Conservation (phyloP, 805 yeast species). For the Cyberlindnera saturnus region DNA sequence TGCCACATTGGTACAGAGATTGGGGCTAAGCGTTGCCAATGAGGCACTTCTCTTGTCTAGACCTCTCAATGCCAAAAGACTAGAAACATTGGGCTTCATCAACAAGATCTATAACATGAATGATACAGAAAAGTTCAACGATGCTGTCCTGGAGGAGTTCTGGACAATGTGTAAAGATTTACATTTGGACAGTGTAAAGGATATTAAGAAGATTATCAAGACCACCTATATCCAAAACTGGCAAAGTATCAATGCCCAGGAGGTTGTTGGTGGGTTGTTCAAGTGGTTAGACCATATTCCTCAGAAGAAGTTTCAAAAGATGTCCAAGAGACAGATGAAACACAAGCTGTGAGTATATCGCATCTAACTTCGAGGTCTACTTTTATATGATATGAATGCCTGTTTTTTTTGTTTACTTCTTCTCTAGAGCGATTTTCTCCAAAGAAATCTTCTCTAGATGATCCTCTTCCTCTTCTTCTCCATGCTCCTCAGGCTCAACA, state of each 20-base stretch:
- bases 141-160: slow-evolving; percentile 34
- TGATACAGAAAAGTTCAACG: slow-evolving; percentile 43
- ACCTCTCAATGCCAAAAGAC: slow-evolving; percentile 55
- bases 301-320: slow-evolving; percentile 53
- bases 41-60: slow-evolving; percentile 68
- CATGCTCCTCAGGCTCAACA: slow-evolving; percentile 23
- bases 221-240: slow-evolving; percentile 26
- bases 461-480: slow-evolving; percentile 26
- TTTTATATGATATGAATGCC: not conserved
- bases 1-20: slow-evolving; percentile 57
- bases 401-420: not conserved
- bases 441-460: slow-evolving; percentile 2
- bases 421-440: not conserved
- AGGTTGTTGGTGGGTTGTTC: slow-evolving; percentile 60
- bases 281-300: slow-evolving; percentile 74
- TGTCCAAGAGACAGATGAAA: slow-evolving; percentile 47
- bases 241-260: slow-evolving; percentile 52
- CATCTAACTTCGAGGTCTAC: too few relatives aligned
- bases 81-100: slow-evolving; percentile 53
- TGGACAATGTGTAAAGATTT: slow-evolving; percentile 28
- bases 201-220: slow-evolving; percentile 36
- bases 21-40: slow-evolving; percentile 67
- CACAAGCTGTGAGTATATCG: slow-evolving; percentile 49
- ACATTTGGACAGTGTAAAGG: slow-evolving; percentile 36
- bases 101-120: slow-evolving; percentile 46